Conservation (phyloP, 108 stramenopile species). For the Nitzschia inconspicua region DNA sequence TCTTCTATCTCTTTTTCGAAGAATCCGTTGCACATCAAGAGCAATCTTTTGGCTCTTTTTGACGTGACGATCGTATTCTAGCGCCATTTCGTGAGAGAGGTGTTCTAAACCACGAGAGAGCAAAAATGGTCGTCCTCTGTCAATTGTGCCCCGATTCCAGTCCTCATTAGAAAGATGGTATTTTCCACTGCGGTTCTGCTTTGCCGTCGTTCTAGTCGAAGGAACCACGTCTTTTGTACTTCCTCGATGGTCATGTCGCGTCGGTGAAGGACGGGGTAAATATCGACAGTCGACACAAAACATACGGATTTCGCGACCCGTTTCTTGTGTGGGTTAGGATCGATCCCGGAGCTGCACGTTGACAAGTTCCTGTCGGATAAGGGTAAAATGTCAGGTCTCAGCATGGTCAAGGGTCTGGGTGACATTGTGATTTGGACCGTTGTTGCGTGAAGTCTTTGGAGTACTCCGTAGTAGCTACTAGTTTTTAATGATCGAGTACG, state of each 20-base stretch:
- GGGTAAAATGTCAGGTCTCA: no score
- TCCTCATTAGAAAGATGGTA: constrained; percentile 15
- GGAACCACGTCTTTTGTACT: constrained; percentile 3
- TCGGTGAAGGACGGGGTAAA: constrained; percentile 7
- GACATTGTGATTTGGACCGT: no score
- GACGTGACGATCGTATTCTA: not conserved
- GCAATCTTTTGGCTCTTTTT: constrained; percentile 9
- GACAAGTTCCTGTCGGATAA: no score
- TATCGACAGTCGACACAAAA: not conserved
- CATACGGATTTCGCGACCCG: not conserved
- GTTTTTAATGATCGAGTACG: no score
- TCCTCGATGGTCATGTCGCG: constrained; percentile 11
- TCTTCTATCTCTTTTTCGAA: constrained; percentile 5
- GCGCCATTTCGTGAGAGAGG: not conserved
- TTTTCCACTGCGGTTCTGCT: constrained; percentile 7
- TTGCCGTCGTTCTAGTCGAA: not conserved
- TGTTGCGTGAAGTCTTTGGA: no score
- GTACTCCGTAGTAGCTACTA: no score
- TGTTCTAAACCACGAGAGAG: constrained; percentile 14
- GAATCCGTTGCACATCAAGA: constrained; percentile 15
- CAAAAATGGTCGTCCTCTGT: constrained; percentile 17
- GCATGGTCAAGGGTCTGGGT: no score
- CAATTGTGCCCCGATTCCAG: not conserved
- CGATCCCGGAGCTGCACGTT: no score
- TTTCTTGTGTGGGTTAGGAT: no score